phyloP scores from a whole-genome alignment of 75 land plant species.

The Picea glauca region DNA sequence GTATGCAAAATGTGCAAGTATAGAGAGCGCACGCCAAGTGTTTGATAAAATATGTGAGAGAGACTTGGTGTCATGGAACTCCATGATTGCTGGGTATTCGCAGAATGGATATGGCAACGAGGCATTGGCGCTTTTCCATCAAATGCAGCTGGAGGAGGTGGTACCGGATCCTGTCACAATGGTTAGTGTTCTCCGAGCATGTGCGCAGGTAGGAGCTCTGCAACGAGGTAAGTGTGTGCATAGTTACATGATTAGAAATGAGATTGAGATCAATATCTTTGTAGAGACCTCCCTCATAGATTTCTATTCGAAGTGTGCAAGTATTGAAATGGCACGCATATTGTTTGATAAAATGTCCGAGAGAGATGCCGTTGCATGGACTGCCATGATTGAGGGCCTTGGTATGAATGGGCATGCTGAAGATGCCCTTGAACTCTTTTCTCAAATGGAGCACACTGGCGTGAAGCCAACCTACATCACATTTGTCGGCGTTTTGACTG shows the following conservation, averaged over 20 bases:
- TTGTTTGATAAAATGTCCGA: conserved; percentile 14
- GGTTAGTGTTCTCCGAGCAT: conserved; percentile 1
- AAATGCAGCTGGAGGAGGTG: conserved; percentile 12
- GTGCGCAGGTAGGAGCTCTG: conserved; percentile 1
- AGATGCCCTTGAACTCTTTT: neutral
- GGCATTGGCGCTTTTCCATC: conserved; percentile 14
- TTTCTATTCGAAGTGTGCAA: conserved; percentile 24
- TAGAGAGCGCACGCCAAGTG: conserved; percentile 10
- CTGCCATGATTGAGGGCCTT: conserved; percentile 23
- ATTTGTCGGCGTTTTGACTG: conserved; percentile 29
- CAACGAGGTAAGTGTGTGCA: conserved; percentile 17
- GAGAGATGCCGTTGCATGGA: conserved; percentile 15
- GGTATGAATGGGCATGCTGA: conserved; percentile 15
- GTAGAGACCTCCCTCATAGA: conserved; percentile 18
- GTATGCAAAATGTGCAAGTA: conserved; percentile 20
- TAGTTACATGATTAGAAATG: conserved; percentile 1
- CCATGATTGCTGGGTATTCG: conserved; percentile 16
- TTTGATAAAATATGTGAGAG: conserved; percentile 11
- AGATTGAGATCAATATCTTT: conserved; percentile 6
- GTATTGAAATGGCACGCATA: conserved; percentile 8
- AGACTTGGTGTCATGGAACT: conserved; percentile 18
- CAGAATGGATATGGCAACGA: neutral
- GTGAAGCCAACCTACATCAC: conserved; percentile 22
- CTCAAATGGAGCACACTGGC: conserved; percentile 19
- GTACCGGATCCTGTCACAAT: conserved; percentile 9